Evolutionary conservation across 768 basidiomycete species (phyloP).

Genomic region (Tulasnella sp.): DNA sequence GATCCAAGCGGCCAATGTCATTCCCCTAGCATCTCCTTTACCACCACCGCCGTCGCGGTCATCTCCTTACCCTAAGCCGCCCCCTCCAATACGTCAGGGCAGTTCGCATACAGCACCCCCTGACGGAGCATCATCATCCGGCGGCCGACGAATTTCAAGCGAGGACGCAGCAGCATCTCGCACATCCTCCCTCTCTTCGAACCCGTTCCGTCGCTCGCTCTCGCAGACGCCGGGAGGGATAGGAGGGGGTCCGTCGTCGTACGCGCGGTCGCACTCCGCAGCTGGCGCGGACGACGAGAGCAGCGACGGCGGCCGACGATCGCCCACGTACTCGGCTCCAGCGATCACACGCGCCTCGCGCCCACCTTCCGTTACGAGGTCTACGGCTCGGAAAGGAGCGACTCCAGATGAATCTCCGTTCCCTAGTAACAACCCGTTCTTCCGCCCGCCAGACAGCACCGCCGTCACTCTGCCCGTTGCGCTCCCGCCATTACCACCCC

Average conservation of each 20-base stretch:
- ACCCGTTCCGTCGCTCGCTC: slow-evolving; percentile 24
- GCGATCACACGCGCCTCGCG: neutral
- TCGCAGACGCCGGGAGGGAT: slow-evolving; percentile 14
- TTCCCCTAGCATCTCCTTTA: neutral
- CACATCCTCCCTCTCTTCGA: slow-evolving; percentile 17
- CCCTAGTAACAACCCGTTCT: slow-evolving; percentile 19
- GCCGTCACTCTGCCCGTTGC: neutral
- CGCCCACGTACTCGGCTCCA: slow-evolving; percentile 2
- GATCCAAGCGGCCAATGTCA: neutral
- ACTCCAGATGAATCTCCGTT: neutral
- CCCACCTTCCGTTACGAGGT: neutral
- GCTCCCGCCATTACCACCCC: slow-evolving; percentile 20
- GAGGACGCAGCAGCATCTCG: slow-evolving; percentile 3
- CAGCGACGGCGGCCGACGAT: slow-evolving; percentile 9
- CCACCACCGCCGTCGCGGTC: neutral
- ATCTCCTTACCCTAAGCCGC: slow-evolving; percentile 10
- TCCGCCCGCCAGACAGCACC: neutral
- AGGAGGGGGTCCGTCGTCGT: neutral
- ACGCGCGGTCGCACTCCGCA: neutral
- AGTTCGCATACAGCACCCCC: neutral
- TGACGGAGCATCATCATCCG: neutral
- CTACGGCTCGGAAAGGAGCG: neutral
- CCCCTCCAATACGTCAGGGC: slow-evolving; percentile 16
- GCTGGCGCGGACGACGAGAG: neutral
- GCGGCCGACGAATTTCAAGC: slow-evolving; percentile 15